These are phyloP conservation scores for Jaenimonas drosophilae DNA, from an alignment of 208 protist genomes.

Conservation along the genomic window DNA sequence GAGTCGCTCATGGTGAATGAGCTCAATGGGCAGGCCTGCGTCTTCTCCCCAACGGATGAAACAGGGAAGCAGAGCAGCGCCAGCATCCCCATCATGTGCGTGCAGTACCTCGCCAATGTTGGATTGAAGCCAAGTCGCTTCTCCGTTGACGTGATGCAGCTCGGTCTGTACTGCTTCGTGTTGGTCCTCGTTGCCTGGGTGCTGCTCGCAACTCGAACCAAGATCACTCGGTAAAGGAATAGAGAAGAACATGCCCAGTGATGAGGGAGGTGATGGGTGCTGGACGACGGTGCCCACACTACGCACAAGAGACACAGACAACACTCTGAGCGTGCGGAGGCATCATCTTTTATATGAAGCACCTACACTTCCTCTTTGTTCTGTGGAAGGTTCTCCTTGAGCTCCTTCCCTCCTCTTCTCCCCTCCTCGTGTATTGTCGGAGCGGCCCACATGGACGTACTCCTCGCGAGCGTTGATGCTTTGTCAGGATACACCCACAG, in stretches of 20 bases:
- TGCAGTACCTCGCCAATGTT: slow-evolving; percentile 82
- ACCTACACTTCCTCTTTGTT: too few species aligned
- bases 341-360: too few species aligned
- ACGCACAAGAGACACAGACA: too few species aligned
- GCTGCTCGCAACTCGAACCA: slow-evolving; percentile 50
- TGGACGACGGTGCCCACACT: background rate
- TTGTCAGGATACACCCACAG: too few species aligned
- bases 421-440: too few species aligned
- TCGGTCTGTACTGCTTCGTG: slow-evolving; percentile 47
- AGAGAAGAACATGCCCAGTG: slow-evolving; percentile 1
- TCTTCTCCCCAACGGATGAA: slow-evolving; percentile 74
- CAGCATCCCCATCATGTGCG: slow-evolving; percentile 71
- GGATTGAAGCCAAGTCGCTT: slow-evolving; percentile 64
- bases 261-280: background rate
- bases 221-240: slow-evolving; percentile 34
- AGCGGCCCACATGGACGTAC: too few species aligned
- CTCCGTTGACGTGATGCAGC: slow-evolving; percentile 64
- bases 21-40: slow-evolving; percentile 71
- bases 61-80: slow-evolving; percentile 45
- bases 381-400: too few species aligned
- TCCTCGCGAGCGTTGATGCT: too few species aligned
- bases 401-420: too few species aligned
- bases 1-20: slow-evolving; percentile 90
- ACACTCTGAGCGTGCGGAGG: too few species aligned
- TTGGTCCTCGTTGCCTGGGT: slow-evolving; percentile 49